phyloP scores from a whole-genome alignment of 768 basidiomycete genomes.

The Pulveroboletus ravenelii region DNA sequence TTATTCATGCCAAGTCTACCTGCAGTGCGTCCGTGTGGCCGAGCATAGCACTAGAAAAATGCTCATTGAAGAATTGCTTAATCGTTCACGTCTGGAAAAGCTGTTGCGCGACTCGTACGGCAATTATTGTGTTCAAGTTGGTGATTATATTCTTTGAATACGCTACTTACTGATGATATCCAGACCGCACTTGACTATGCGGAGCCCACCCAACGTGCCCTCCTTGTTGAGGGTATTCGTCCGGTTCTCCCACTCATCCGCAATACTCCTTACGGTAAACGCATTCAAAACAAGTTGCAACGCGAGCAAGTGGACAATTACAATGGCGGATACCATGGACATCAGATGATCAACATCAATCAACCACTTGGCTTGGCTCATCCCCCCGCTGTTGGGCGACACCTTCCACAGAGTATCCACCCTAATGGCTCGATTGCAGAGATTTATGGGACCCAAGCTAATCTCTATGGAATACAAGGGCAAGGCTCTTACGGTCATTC shows the following conservation, averaged over 20 bases:
- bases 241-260: constrained; percentile 98
- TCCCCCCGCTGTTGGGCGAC: constrained; percentile 45
- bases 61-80: constrained; percentile 91
- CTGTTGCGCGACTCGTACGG: constrained; percentile 94
- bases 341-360: constrained; percentile 58
- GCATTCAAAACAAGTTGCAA: constrained; percentile 97
- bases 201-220: constrained; percentile 85
- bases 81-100: constrained; percentile 92
- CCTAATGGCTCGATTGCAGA: constrained; percentile 55
- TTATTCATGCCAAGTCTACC: neutral
- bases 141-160: constrained; percentile 16
- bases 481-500: constrained; percentile 56
- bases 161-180: constrained; percentile 12
- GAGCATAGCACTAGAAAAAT: constrained; percentile 93
- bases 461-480: constrained; percentile 55
- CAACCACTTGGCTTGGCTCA: constrained; percentile 48
- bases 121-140: constrained; percentile 89
- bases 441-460: constrained; percentile 59
- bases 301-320: constrained; percentile 82
- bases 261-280: constrained; percentile 98
- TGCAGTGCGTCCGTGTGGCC: constrained; percentile 83
- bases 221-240: constrained; percentile 95
- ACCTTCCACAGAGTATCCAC: constrained; percentile 50
- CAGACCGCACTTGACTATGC: constrained; percentile 98
- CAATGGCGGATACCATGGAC: constrained; percentile 52